Evolutionary conservation across 352 stramenopile species (phyloP), one percentile per base, ranked within the genome.

Genomic region (Phytophthora lateralis): DNA sequence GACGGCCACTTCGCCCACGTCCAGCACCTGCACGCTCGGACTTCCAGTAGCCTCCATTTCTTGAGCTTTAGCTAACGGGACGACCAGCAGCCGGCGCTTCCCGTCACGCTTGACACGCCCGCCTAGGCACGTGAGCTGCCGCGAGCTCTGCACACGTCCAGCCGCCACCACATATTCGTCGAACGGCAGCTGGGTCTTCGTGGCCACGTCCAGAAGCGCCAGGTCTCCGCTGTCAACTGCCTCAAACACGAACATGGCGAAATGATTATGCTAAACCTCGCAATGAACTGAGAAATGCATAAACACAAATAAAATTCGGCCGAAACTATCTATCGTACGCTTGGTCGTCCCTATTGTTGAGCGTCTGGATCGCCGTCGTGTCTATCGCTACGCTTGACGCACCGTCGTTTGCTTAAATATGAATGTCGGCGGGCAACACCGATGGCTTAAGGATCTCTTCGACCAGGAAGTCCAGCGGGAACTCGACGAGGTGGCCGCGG

Each of bases 361-460:
- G 38, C 34, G 49, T 60, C 58, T 49, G 42, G n/a, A 30, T 61
- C 29, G 12, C 15, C 29, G 15, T 34, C 6, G 11, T 54, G 45
- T 18, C 38, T 46, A 41, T 43, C 52, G 41, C 35, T 66, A 50
- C 55, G 8, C 37, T 60, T 21, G 32, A 61, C 18, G 39, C 54
- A 60, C n/a, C 51, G 18, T 24, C 39, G 30, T 26, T 63, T 63
- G 59, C 38, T 81, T 92, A 96, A 76, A 94, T 94, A 75, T 96
- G 84, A 56, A 96, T 88, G 60, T 93, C 85, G 44, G 69, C 73
- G 1, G 88, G 88, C 55, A 96, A 60, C 49, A 94, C 89, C 34
- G 85, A 87, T 39, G 88, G 88, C 56, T 92, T 89, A 14, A 96
- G 68, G 39, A 91, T 91, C 63, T 95, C 85, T 56, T 95, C 86